Base-by-base conservation (phyloP, 768 basidiomycete genomes). In the Phlebiopsis flavidoalba region DNA sequence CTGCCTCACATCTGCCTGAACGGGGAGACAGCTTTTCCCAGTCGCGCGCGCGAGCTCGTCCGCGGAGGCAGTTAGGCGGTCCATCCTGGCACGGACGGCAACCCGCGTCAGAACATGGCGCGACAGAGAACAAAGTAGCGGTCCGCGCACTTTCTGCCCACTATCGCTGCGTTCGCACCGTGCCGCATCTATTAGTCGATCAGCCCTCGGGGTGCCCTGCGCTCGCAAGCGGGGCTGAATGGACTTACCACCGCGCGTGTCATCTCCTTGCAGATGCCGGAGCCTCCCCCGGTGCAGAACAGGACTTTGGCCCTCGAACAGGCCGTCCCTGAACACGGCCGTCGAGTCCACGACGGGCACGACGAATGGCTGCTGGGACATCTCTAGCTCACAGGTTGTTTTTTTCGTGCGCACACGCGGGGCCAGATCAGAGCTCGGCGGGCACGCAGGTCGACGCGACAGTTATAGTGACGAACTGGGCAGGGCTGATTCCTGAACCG, bases 221-320 rank as follows among this genome's bases (percentile, higher is more conserved):
- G 35, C 35, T 17, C 54, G 24, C n/a, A 21, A 3, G 2, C 37
- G 31, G n/a, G 17, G 22, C 12, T 22, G 19, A 5, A 24, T 12
- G 10, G 3, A 74, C 85, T 53, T 72, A 95, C 92, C 68, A 96
- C 77, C 21, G 87, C 83, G 69, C 92, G 84, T 37, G 89, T 90
- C 88, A 96, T 95, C 53, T 77, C 83, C 66, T 88, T 87, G 76
- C 95, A 93, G 75, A 99, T 98, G 15, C 95, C 96, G 60, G 91
- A 91, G 1, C 90, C 90, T 15, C 93, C 95, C 40, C 94, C 95
- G 0, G 94, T 96, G 75, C 89, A 93, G 74, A 93, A 91, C 4
- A 92, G 76, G 21, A 95, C 92, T 71, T 95, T 97, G 62, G n/a
- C 90, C 93, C 63, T 86, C 84, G 84, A 96, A 96, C 33, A 98